Evolutionary conservation across 257 asterid species (phyloP).

Genomic region (Salvia hispanica): DNA sequence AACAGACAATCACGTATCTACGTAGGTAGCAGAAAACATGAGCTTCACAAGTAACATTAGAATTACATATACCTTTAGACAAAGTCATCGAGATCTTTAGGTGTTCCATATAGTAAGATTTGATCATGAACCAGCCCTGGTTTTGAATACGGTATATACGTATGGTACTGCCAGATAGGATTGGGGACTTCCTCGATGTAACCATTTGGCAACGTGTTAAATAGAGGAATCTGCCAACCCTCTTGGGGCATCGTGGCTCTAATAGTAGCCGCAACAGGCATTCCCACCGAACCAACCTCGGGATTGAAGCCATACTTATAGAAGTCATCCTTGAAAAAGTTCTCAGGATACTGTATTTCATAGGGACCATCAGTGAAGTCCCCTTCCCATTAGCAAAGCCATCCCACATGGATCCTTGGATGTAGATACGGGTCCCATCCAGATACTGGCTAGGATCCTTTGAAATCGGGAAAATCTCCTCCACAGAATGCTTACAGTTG

Average conservation of each 20-base stretch:
- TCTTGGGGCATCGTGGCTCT: constrained; percentile 87
- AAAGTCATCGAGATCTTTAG: constrained; percentile 85
- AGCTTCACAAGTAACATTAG: neutral
- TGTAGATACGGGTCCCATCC: constrained; percentile 83
- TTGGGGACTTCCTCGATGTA: constrained; percentile 83
- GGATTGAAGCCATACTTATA: constrained; percentile 91
- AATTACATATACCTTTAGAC: constrained; percentile 67
- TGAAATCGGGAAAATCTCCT: constrained; percentile 27
- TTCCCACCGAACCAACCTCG: constrained; percentile 96
- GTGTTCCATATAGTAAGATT: constrained; percentile 76
- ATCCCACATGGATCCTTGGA: constrained; percentile 97
- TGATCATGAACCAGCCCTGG: constrained; percentile 88
- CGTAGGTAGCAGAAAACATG: neutral
- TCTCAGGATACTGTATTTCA: constrained; percentile 87
- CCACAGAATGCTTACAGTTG: constrained; percentile 22
- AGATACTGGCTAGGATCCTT: constrained; percentile 86
- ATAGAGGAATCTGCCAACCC: constrained; percentile 89
- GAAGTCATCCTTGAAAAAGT: constrained; percentile 78
- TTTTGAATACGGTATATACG: constrained; percentile 87
- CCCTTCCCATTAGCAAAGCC: constrained; percentile 94
- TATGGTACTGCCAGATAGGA: constrained; percentile 89
- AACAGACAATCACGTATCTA: constrained; percentile 22
- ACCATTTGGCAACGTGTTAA: constrained; percentile 56
- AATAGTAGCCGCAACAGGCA: constrained; percentile 98
- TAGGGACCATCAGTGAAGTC: constrained; percentile 86